Evolutionary conservation across 2,329 filamentous ascomycete genomes (phyloP).

Genomic region (Alternaria triticina): DNA sequence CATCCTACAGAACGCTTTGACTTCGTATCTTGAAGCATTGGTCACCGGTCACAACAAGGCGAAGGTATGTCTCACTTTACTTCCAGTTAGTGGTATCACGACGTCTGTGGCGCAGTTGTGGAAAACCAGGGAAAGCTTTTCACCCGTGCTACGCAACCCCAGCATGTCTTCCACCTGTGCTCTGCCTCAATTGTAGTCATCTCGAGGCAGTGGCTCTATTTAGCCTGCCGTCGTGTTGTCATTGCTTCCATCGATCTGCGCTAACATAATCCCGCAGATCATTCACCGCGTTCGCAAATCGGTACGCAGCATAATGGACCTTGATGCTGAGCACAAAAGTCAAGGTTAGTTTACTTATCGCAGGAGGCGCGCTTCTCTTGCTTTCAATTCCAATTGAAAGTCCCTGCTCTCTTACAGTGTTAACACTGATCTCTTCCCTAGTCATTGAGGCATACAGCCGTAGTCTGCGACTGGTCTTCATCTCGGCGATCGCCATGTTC

Average conservation of each 20-base stretch:
- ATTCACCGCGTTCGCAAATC: slow-evolving; percentile 59
- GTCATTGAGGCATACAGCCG: slow-evolving; percentile 49
- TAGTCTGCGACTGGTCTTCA: slow-evolving; percentile 52
- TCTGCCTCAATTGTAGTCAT: neutral
- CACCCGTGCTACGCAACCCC: neutral
- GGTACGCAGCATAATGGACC: slow-evolving; percentile 55
- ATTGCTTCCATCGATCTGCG: neutral
- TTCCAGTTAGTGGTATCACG: neutral
- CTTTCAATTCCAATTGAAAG: neutral
- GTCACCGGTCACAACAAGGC: slow-evolving; percentile 67
- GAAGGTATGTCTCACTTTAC: slow-evolving; percentile 40
- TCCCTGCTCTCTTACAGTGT: slow-evolving; percentile 20
- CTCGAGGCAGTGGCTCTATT: neutral
- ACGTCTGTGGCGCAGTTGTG: neutral
- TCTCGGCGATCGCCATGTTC: slow-evolving; percentile 53
- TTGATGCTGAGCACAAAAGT: slow-evolving; percentile 54
- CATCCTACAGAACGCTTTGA: slow-evolving; percentile 74
- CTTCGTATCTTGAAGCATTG: slow-evolving; percentile 63
- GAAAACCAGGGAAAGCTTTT: neutral
- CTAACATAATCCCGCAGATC: slow-evolving; percentile 32
- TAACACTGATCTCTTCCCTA: slow-evolving; percentile 26
- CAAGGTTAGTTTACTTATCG: slow-evolving; percentile 49
- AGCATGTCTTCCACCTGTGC: neutral
- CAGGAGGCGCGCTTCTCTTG: no score
- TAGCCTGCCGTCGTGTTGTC: neutral